These are phyloP conservation scores for Daldinia sp. DNA, from an alignment of 2,329 filamentous ascomycete species.

Conservation along the genomic window DNA sequence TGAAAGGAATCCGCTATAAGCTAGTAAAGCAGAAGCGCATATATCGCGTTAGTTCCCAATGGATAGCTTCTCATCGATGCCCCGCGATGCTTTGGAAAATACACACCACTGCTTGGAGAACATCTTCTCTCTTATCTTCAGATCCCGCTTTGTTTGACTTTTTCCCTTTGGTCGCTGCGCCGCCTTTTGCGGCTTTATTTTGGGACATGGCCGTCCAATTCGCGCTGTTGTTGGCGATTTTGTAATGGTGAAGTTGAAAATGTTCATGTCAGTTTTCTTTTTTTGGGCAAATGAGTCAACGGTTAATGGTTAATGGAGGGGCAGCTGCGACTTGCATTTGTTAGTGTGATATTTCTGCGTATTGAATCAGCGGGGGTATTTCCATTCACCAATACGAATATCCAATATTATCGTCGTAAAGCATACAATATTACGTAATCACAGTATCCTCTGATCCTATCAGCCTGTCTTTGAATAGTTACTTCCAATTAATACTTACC, in stretches of 20 bases:
- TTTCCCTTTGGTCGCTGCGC: constrained; percentile 57
- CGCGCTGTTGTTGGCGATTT: background rate
- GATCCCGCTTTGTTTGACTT: constrained; percentile 59
- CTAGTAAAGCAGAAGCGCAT: constrained; percentile 52
- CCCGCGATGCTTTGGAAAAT: constrained; percentile 26
- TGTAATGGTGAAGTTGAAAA: background rate
- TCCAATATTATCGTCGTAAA: background rate
- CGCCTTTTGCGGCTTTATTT: constrained; percentile 41
- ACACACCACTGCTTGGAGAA: constrained; percentile 56
- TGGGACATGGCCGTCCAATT: constrained; percentile 39
- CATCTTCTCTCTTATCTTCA: constrained; percentile 66
- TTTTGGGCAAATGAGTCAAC: constrained; percentile 27
- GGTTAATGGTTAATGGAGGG: constrained; percentile 16
- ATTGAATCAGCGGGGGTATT: background rate
- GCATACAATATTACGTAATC: background rate
- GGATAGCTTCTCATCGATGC: constrained; percentile 19
- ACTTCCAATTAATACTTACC: no score
- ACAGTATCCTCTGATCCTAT: no score
- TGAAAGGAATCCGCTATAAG: constrained; percentile 95
- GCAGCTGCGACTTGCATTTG: background rate
- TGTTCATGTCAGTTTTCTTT: background rate
- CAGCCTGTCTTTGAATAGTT: no score
- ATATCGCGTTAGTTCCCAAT: constrained; percentile 20
- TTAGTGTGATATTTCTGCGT: background rate
- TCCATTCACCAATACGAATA: background rate